Base-by-base conservation (phyloP, 495 filamentous ascomycete genomes). In the Podospora fimiseda region DNA sequence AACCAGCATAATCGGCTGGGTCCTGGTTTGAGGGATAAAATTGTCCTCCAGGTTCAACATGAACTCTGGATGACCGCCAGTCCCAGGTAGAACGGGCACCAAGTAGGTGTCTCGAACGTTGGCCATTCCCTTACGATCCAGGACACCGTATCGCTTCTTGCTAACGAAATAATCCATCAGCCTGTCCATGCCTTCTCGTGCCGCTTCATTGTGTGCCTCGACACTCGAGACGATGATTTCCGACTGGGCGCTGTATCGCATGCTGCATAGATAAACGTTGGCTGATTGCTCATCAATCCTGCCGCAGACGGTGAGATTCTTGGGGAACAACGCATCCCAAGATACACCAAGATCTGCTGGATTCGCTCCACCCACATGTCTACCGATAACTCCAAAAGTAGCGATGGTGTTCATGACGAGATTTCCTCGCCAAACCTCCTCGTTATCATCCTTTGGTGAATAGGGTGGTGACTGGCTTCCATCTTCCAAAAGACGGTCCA, bases 401-500 rank as follows among this genome's bases (percentile, higher is more conserved):
- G 85, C 85, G 36, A 94, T 78, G 13, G 81, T 77, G 49, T 78
- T 80, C 91, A 96, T 95, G 20, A 76, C 67, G 18, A 96, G 64
- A 36, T 73, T 83, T 33, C 93, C 93, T 50, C 80, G 83, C 93
- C 93, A 98, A 42, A 90, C 74, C 20, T 78, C 72, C 27, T 60
- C 63, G 13, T 18, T 50, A 14, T 63, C 58, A 16, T 52, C 63
- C 19, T 56, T 70, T 0, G 91, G 91, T 2, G 89, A 94, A 67
- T 95, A 96, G 4, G 87, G 85, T 5, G 88, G 87, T 8, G 89
- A 92, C 16, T 91, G 85, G 21, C 80, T 81, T n/a, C 81, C 78
- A 42, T 90, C 90, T 53, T 96, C 90, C 3, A 98, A 77, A 43
- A 98, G 71, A 46, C 87, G 80, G 66, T 98, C 93, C 39, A 98